These are phyloP conservation scores for Blastobotrys buckinghamii DNA, from an alignment of 1,139 yeast species.

Conservation along the genomic window DNA sequence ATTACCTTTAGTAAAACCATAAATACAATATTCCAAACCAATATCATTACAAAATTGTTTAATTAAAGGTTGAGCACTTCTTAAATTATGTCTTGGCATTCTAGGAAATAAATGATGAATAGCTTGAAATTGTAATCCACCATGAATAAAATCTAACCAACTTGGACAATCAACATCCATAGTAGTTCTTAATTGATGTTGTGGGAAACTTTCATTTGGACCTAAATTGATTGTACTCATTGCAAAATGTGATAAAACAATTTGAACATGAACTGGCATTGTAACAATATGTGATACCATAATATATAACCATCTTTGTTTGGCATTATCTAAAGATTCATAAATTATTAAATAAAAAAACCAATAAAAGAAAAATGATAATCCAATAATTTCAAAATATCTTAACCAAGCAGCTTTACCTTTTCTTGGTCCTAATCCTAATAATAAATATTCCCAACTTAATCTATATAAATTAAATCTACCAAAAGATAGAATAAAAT, in stretches of 20 bases:
- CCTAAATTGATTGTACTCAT: slow-evolving; percentile 90
- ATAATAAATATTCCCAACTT: slow-evolving; percentile 68
- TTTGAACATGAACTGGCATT: slow-evolving; percentile 89
- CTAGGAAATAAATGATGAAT: slow-evolving; percentile 88
- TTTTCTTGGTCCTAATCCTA: slow-evolving; percentile 68
- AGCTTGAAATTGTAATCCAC: slow-evolving; percentile 89
- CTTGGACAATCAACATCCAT: slow-evolving; percentile 95
- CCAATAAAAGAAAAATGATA: slow-evolving; percentile 68
- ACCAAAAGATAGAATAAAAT: slow-evolving; percentile 76
- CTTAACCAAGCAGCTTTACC: slow-evolving; percentile 88
- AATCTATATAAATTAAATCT: slow-evolving; percentile 77
- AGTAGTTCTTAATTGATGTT: slow-evolving; percentile 79
- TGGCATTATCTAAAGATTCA: slow-evolving; percentile 45
- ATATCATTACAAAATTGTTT: slow-evolving; percentile 67
- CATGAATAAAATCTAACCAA: slow-evolving; percentile 88
- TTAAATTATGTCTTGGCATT: slow-evolving; percentile 78
- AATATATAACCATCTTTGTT: slow-evolving; percentile 52
- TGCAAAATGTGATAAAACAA: slow-evolving; percentile 84
- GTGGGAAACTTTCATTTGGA: slow-evolving; percentile 71
- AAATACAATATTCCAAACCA: slow-evolving; percentile 78
- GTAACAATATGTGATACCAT: slow-evolving; percentile 74
- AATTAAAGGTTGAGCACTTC: slow-evolving; percentile 67
- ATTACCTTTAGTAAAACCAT: slow-evolving; percentile 79
- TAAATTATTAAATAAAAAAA: slow-evolving; percentile 62
- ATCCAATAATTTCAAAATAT: slow-evolving; percentile 67